A percentile compares a stretch with the other conserved stretches of the same genome.
These are phyloP conservation scores for Ceratocystis ficicola DNA, from an alignment of 2,329 filamentous ascomycete species.

Conservation along the genomic window DNA sequence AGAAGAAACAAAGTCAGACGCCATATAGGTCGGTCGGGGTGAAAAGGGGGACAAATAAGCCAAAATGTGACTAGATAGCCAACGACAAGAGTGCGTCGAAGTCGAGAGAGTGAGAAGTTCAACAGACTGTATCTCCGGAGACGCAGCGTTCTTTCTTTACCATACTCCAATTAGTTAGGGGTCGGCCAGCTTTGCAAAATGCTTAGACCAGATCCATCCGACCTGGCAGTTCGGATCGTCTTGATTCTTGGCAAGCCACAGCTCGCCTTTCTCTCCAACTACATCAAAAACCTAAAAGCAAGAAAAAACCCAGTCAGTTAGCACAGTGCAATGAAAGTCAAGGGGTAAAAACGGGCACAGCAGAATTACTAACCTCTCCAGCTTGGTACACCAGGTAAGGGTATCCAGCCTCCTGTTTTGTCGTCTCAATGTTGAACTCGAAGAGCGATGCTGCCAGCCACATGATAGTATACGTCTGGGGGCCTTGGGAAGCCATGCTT, in stretches of 20 bases:
- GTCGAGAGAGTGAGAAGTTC: not conserved
- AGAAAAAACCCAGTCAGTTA: conserved; percentile 5
- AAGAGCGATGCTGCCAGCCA: conserved; percentile 91
- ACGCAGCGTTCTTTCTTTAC: no score
- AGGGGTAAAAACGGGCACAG: not conserved
- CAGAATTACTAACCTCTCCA: conserved; percentile 57
- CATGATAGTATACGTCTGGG: conserved; percentile 53
- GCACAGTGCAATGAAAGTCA: not conserved
- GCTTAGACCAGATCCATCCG: conserved; percentile 99
- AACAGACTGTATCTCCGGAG: no score
- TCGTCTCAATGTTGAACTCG: conserved; percentile 91
- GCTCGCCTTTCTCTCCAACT: conserved; percentile 89
- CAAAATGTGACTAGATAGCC: not conserved
- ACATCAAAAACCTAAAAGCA: conserved; percentile 62
- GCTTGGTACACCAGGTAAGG: conserved; percentile 92
- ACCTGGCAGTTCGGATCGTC: conserved; percentile 69
- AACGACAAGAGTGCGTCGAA: not conserved
- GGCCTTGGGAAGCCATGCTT: not conserved
- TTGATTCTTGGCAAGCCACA: conserved; percentile 96
- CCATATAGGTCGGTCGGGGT: not conserved
- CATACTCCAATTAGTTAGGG: conserved; percentile 26
- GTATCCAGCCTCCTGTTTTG: conserved; percentile 85
- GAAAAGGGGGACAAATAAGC: not conserved
- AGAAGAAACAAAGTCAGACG: not conserved
- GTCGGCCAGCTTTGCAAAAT: conserved; percentile 64